Conservation (phyloP, 495 filamentous ascomycete species). For the Trichoderma erinaceum region DNA sequence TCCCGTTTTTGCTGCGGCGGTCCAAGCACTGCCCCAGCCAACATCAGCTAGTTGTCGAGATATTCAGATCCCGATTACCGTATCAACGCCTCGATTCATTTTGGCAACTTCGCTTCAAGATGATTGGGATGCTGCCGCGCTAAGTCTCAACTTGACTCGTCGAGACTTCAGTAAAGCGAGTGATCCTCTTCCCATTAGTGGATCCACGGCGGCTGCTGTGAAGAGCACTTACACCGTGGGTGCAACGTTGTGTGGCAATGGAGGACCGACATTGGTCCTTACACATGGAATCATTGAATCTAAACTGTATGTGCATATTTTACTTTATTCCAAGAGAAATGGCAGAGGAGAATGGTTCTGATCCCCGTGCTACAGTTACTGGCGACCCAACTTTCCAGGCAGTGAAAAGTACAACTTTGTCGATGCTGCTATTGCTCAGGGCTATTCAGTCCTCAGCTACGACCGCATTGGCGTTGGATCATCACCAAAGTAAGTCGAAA, state of each 20-base stretch:
- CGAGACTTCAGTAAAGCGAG: slow-evolving; percentile 19
- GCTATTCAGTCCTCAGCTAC: slow-evolving; percentile 48
- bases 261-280: slow-evolving; percentile 22
- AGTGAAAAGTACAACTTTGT: slow-evolving; percentile 51
- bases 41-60: slow-evolving; percentile 14
- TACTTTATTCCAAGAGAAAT: background rate
- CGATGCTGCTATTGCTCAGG: slow-evolving; percentile 43
- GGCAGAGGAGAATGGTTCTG: background rate
- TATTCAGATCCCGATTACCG: slow-evolving; percentile 22
- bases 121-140: slow-evolving; percentile 25
- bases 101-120: slow-evolving; percentile 21
- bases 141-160: slow-evolving; percentile 25
- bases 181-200: slow-evolving; percentile 21
- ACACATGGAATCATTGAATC: slow-evolving; percentile 28
- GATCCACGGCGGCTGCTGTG: slow-evolving; percentile 17
- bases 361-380: slow-evolving; percentile 20
- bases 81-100: slow-evolving; percentile 25
- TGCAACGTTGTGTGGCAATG: slow-evolving; percentile 24
- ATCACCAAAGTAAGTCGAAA: slow-evolving; percentile 37
- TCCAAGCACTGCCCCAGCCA: background rate
- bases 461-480: slow-evolving; percentile 55
- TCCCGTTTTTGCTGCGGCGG: background rate
- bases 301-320: slow-evolving; percentile 20
- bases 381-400: slow-evolving; percentile 19
- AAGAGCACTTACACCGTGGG: slow-evolving; percentile 23